Percentiles rank a stretch among this genome's conserved stretches.
Conservation (phyloP, 1,139 yeast genomes). For the Kazachstania sp. region DNA sequence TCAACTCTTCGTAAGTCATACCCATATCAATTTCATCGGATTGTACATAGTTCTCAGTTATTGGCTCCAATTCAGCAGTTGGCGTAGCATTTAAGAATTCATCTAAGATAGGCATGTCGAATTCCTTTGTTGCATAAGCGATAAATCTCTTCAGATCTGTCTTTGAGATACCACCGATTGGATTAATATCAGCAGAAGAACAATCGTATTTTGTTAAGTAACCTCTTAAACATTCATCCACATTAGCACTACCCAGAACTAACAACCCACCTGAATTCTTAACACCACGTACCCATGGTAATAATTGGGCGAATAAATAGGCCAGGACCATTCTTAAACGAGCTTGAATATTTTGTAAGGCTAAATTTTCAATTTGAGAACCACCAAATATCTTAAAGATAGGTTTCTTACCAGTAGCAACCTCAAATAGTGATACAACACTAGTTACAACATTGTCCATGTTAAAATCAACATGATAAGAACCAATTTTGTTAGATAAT, state of each 20-base stretch:
- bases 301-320: constrained; percentile 82
- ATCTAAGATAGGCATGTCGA: constrained; percentile 65
- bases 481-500: constrained; percentile 67
- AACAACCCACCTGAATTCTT: constrained; percentile 56
- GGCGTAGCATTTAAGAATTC: constrained; percentile 87
- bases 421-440: constrained; percentile 66
- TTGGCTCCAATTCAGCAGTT: constrained; percentile 96
- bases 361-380: constrained; percentile 78
- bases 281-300: constrained; percentile 85
- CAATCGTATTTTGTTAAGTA: constrained; percentile 94
- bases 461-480: constrained; percentile 84
- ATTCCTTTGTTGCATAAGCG: constrained; percentile 61
- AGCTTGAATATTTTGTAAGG: constrained; percentile 93
- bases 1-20: constrained; percentile 87
- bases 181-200: constrained; percentile 93
- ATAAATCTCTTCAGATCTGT: constrained; percentile 84
- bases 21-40: constrained; percentile 98
- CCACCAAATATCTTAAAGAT: constrained; percentile 92
- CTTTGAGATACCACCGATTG: constrained; percentile 95
- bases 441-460: constrained; percentile 80
- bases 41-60: constrained; percentile 82
- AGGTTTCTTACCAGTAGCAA: constrained; percentile 85
- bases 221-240: constrained; percentile 95
- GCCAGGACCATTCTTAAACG: constrained; percentile 90
- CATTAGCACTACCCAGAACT: constrained; percentile 93